Percentiles rank a stretch among this genome's conserved stretches.
phyloP scores from a whole-genome alignment of 140 eudicot genomes.

The Ambrosia hybrid region DNA sequence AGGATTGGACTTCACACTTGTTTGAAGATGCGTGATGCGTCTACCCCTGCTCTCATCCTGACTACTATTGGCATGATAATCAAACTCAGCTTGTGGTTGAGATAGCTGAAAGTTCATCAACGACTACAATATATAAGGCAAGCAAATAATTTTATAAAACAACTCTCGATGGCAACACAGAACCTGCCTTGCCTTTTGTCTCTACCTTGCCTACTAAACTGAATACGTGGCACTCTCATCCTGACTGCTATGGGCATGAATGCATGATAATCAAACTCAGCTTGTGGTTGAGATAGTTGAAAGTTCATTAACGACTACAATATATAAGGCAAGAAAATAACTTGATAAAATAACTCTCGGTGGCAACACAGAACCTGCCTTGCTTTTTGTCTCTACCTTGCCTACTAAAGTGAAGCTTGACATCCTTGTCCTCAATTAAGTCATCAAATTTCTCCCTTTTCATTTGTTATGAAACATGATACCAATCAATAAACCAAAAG shows the following conservation, averaged over 20 bases:
- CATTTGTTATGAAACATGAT: no score
- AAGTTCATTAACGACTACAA: conserved; percentile 57
- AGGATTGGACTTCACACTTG: no score
- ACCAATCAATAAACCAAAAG: no score
- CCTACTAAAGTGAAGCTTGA: no score
- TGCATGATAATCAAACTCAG: conserved; percentile 58
- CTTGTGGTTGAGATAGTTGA: conserved; percentile 70
- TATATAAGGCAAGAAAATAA: not conserved
- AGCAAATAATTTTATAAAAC: not conserved
- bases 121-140: conserved; percentile 5
- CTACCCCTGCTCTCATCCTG: conserved; percentile 88
- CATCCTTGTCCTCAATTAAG: no score
- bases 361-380: no score
- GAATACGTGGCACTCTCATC: conserved; percentile 48
- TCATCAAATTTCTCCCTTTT: no score
- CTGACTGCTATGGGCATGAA: conserved; percentile 66
- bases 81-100: conserved; percentile 62
- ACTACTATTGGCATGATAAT: conserved; percentile 74
- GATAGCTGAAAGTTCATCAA: conserved; percentile 85
- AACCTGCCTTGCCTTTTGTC: no score
- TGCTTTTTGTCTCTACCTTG: no score
- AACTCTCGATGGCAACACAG: no score
- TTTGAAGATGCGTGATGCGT: conserved; percentile 18
- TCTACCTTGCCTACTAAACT: no score
- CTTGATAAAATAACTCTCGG: no score